Evolutionary conservation across 768 basidiomycete species (phyloP).

Genomic region (Cystofilobasidium capitatum): DNA sequence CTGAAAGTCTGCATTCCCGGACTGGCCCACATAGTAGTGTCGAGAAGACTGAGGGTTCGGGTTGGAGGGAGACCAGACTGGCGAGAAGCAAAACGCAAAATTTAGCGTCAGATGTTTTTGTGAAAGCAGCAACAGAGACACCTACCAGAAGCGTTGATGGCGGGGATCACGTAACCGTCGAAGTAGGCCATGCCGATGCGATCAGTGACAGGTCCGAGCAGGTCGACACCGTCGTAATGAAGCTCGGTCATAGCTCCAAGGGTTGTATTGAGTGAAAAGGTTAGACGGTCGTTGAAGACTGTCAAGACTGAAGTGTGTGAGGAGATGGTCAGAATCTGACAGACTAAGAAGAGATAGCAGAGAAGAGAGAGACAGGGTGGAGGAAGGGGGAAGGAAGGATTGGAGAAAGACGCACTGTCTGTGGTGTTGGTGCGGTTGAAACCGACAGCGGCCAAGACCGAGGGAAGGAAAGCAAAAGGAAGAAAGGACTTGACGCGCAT

Average conservation of each 20-base stretch:
- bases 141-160: not conserved
- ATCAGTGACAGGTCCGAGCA: not conserved
- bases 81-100: not conserved
- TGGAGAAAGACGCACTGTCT: not conserved
- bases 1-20: constrained; percentile 10
- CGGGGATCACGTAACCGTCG: not conserved
- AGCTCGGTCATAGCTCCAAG: not conserved
- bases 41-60: not conserved
- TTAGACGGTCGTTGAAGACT: not conserved
- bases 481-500: too few relatives aligned
- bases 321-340: not conserved
- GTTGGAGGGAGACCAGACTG: not conserved
- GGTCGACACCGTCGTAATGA: not conserved
- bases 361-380: too few relatives aligned
- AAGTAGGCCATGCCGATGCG: not conserved
- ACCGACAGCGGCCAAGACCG: not conserved
- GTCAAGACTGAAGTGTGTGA: not conserved
- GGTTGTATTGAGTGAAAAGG: not conserved
- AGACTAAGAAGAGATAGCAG: not conserved
- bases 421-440: not conserved
- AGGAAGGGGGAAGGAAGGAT: too few relatives aligned
- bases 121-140: not conserved
- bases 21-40: not conserved
- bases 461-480: not conserved
- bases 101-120: not conserved